Base-by-base conservation (phyloP, 345 rosid species). In the Hibiscus mutabilis region DNA sequence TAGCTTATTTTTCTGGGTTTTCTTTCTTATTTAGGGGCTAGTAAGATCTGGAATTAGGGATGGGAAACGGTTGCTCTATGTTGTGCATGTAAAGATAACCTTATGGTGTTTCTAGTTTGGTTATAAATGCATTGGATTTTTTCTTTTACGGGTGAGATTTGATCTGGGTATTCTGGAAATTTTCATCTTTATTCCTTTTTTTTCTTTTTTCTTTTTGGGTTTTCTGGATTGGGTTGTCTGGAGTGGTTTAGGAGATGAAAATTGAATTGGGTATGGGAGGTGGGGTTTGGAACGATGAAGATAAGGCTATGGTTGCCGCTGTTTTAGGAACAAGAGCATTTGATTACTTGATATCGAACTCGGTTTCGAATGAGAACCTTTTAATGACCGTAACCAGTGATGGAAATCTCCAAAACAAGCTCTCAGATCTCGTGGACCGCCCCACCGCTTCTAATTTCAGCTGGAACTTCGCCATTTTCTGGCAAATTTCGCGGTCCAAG, bases 391-490 rank as follows among this genome's bases (percentile, higher is more conserved):
- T 89, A 37, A 89, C 85, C 25, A 88, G 82, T 62, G 96, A 88
- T 62, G 97, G 92, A 71, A 83, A 78, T 79, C 75, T 95, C 65
- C 94, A 95, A 61, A 86, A 80, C 79, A 95, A 92, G 91, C 91
- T 95, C 49, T 88, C 96, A 53, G 90, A 89, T 84, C 92, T 95
- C 15, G 99, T 95, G 59, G 99, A 95, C 66, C 76, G 79, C 12
- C 97, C 97, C 12, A 76, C 84, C 80, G 69, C 80, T 0, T 86
- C 91, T 15, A 88, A 83, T 83, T 95, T 95, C 70, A 90, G 99
- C 80, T 95, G 99, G 99, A 95, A 89, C 81, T 95, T 92, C 6
- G 97, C 99, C 0, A 85, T 95, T 46, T 88, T 92, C 78, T 95
- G 99, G 99, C 99, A 95, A 64, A 86, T 92, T 64, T 90, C 97